phyloP scores from a whole-genome alignment of 345 rosid species.

The Clausena lansium region DNA sequence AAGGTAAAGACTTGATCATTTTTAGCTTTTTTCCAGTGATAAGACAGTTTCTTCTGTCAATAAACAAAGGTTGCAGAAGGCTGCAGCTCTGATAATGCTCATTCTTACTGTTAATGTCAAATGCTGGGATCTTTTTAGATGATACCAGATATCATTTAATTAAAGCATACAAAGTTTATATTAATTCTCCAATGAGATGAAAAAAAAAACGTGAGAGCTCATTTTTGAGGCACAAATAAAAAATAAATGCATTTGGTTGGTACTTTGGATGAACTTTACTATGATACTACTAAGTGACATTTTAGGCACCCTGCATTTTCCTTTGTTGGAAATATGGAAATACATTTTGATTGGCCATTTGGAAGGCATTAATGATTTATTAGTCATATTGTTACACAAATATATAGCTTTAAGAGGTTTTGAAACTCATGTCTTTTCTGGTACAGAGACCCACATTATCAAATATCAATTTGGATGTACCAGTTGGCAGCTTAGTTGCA shows the following conservation, averaged over 20 bases:
- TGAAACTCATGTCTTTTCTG: constrained; percentile 32
- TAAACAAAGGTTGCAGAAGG: not conserved
- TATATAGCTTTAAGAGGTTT: constrained; percentile 4
- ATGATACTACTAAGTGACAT: not conserved
- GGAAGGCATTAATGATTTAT: not conserved
- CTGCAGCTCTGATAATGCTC: not conserved
- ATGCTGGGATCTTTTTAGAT: not conserved
- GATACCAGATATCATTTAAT: not conserved
- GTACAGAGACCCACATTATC: constrained; percentile 62
- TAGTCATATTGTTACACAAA: not conserved
- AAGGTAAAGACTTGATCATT: constrained; percentile 43
- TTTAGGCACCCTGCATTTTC: not conserved
- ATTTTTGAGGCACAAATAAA: not conserved
- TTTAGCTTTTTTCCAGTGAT: too few relatives aligned
- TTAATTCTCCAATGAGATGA: not conserved
- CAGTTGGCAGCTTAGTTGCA: constrained; percentile 79
- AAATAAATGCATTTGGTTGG: not conserved
- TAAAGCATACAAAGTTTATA: not conserved
- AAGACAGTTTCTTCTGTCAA: not conserved
- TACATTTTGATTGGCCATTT: not conserved
- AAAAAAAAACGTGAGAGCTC: not conserved
- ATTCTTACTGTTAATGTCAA: not conserved
- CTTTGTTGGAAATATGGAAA: not conserved
- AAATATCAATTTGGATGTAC: constrained; percentile 71
- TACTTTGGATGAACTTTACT: not conserved